A percentile compares a stretch with the other conserved stretches of the same genome.
These are phyloP conservation scores for Porodaedalea pini DNA, from an alignment of 1,284 basidiomycete species.

Conservation along the genomic window DNA sequence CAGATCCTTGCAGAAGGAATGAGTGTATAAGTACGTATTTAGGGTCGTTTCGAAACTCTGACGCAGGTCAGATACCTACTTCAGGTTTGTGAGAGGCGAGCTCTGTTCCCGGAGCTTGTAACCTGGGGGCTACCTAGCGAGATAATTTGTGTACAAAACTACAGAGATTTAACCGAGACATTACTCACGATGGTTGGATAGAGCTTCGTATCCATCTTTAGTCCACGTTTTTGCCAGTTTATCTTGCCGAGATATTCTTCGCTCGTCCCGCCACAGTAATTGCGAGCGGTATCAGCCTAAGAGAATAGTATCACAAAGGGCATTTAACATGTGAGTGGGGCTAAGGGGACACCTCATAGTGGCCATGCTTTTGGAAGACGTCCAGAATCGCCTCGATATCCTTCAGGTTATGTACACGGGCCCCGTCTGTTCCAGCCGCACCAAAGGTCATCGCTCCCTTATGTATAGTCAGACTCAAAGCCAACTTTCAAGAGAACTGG, in stretches of 20 bases:
- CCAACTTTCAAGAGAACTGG: not conserved
- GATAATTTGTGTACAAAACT: not conserved
- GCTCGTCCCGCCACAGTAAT: slow-evolving; percentile 31
- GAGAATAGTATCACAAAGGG: no score
- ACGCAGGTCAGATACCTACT: not conserved
- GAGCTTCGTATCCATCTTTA: slow-evolving; percentile 47
- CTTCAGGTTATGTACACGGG: slow-evolving; percentile 32
- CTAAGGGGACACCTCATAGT: slow-evolving; percentile 33
- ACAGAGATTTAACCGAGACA: not conserved
- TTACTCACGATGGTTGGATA: slow-evolving; percentile 28
- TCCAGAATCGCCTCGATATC: slow-evolving; percentile 35
- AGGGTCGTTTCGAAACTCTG: not conserved
- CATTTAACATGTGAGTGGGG: no score
- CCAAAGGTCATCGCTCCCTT: slow-evolving; percentile 37
- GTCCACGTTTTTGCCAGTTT: slow-evolving; percentile 34
- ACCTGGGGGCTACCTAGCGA: not conserved
- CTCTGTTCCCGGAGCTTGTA: not conserved
- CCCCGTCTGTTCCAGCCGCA: slow-evolving; percentile 27
- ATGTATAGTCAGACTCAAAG: not conserved
- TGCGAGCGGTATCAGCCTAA: slow-evolving; percentile 34
- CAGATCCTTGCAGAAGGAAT: slow-evolving; percentile 7
- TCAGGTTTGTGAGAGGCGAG: slow-evolving; percentile 10
- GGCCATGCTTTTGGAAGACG: slow-evolving; percentile 36
- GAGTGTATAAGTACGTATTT: not conserved
- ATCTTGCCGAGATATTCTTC: slow-evolving; percentile 30